Base-by-base conservation (phyloP, 345 rosid genomes). In the Boechera divaricarpa region DNA sequence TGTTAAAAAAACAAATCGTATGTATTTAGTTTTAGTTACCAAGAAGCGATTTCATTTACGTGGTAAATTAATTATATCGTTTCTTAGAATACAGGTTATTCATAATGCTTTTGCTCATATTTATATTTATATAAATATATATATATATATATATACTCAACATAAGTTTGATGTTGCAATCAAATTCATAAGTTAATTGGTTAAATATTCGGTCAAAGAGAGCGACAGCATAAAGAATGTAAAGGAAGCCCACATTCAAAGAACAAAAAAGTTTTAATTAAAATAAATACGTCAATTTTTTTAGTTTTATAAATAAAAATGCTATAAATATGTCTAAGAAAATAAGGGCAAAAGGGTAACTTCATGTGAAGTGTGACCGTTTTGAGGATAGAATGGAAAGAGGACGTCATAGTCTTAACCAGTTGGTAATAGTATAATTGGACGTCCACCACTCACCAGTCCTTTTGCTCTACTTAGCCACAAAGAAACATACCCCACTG, bases 231-330 rank as follows among this genome's bases (percentile, higher is more conserved):
- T 33, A 63, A 77, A 69, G 59, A 77, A 62, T 33, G 52, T 69
- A 69, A 69, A 77, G 80, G 52, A 62, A 54, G 65, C 70, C 52
- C 63, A 69, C 75, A 70, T 62, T 44, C 65, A 77, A 69, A 69
- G 70, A 63, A 63, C 39, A 62, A 62, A 60, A 67, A 48, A 35
- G 10, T 11, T 29, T 18, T 18, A 2, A 36, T 24, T 66, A 15
- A 48, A 45, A 47, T n/a, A 66, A 56, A 66, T 56, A 8, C 7
- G 15, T 74, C 4, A 10, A 49, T 10, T 33, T 73, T 24, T 21
- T 72, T 42, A 24, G 57, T 52, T 32, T 53, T 15, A 56, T 49
- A 38, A 35, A 5, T 49, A 18, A 32, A 52, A 31, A 13, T 2
- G 3, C 21, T 64, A 7, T 41, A 42, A 42, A 55, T 41, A 62